Base-by-base conservation (phyloP, 2,329 filamentous ascomycete species). In the Fusarium xylarioides region DNA sequence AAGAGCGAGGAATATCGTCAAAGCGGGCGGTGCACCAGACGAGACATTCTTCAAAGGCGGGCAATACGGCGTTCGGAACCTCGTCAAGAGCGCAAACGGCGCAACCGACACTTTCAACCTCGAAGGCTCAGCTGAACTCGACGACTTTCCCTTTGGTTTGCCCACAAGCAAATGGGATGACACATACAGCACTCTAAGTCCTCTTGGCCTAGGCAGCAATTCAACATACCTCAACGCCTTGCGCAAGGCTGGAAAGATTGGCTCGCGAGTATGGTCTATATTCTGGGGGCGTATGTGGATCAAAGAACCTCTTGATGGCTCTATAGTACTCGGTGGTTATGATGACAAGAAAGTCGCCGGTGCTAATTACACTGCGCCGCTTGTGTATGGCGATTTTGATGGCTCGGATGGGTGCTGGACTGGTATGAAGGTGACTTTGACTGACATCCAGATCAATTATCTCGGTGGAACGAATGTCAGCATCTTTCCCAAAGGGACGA, bases 211-310 rank as follows among this genome's bases (percentile, higher is more conserved):
- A 0, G 80, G 80, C 1, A 59, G 67, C 2, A 80, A 81, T 56
- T 81, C 80, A 7, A 80, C 79, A 2, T 77, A 76, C 32, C 78
- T 81, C 38, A 80, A 77, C 43, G 54, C 74, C 1, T 34, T 81
- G 1, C 70, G 66, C 1, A 34, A 68, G 1, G 75, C 69, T 8
- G 74, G 65, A 7, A 66, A 75, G 64, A 79, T 79, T 37, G 70
- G 73, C 6, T 77, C 78, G 2, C 64, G 78, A 9, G 80, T 80
- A 7, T 80, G 80, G 80, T 82, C 81, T 2, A 77, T 82, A 21
- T 83, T 80, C 68, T 82, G 80, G 81, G 80, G 81, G 0, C 76
- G 78, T 3, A 79, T 77, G 78, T 81, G 74, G 77, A 64, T 74
- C 19, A 68, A 68, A 11, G 66, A 71, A 15, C 58, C 66, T 5